Percentiles rank a stretch among this genome's conserved stretches.
Evolutionary conservation across 352 stramenopile genomes (phyloP).

Genomic region (Phytopythium montanum): DNA sequence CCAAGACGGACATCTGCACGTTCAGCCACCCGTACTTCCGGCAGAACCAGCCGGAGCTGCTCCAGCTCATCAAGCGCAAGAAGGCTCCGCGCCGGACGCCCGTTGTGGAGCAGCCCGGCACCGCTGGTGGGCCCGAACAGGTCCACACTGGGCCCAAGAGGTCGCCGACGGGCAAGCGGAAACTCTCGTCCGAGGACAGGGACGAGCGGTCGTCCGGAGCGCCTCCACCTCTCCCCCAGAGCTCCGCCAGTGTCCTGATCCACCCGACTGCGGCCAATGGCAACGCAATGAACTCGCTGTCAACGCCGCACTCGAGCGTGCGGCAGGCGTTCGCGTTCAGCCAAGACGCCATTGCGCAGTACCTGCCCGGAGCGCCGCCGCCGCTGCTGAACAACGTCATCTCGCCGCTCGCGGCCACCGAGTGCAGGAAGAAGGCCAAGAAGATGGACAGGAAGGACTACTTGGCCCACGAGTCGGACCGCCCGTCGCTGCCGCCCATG

Average conservation of each 20-base stretch:
- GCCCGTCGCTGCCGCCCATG: background rate
- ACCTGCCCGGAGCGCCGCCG: constrained; percentile 23
- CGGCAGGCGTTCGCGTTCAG: constrained; percentile 16
- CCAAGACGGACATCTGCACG: constrained; percentile 82
- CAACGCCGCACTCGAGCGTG: constrained; percentile 28
- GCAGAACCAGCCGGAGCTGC: constrained; percentile 64
- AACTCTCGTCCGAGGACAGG: constrained; percentile 21
- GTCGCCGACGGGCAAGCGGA: constrained; percentile 48
- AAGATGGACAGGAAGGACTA: constrained; percentile 55
- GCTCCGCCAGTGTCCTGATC: constrained; percentile 19
- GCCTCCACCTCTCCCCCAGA: constrained; percentile 14
- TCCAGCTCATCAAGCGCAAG: constrained; percentile 81
- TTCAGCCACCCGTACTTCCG: constrained; percentile 82
- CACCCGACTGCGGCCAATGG: constrained; percentile 38
- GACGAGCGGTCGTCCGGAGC: background rate
- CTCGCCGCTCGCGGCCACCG: constrained; percentile 56
- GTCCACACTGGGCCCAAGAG: constrained; percentile 21
- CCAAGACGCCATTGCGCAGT: constrained; percentile 27
- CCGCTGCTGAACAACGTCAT: constrained; percentile 64
- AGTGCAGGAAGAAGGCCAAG: constrained; percentile 73
- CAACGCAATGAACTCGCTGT: constrained; percentile 26
- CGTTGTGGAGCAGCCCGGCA: constrained; percentile 1
- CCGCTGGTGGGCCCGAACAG: background rate
- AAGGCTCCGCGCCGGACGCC: constrained; percentile 54
- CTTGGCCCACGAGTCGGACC: constrained; percentile 7